phyloP scores from a whole-genome alignment of 305 asterid species.

The Fraxinus platypoda region DNA sequence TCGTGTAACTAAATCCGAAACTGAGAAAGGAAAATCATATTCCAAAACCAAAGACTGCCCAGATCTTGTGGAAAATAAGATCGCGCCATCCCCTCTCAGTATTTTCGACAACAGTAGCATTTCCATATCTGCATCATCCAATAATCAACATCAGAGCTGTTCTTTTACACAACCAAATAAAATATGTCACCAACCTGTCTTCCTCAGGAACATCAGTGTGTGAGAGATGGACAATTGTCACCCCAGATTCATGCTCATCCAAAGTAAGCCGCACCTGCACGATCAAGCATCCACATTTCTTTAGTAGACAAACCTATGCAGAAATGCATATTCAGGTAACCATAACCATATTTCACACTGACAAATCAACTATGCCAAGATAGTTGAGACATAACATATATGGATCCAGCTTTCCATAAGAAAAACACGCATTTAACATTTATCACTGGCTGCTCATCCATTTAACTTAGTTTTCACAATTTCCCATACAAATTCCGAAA shows the following conservation, averaged over 20 bases:
- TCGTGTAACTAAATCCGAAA: constrained; percentile 19
- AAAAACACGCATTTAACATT: not conserved
- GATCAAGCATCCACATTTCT: not conserved
- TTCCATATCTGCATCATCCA: constrained; percentile 80
- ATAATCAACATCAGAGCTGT: not conserved
- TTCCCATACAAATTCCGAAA: not conserved
- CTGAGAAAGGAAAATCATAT: constrained; percentile 26
- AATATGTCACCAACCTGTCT: constrained; percentile 63
- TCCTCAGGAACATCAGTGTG: constrained; percentile 90
- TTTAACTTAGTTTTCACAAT: not conserved
- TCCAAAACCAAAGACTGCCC: constrained; percentile 87
- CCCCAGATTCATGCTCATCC: constrained; percentile 86
- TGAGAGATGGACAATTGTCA: constrained; percentile 65
- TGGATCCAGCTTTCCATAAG: not conserved
- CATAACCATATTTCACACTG: not conserved
- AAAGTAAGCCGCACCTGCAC: constrained; percentile 71
- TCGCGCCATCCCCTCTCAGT: constrained; percentile 97
- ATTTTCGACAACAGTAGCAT: constrained; percentile 89
- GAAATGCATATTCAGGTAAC: not conserved
- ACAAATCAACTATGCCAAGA: not conserved
- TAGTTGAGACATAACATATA: not conserved
- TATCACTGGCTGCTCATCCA: not conserved
- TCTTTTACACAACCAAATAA: not conserved
- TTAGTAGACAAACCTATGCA: not conserved
- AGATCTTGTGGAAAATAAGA: constrained; percentile 81